Percentiles rank a stretch among this genome's conserved stretches.
Evolutionary conservation across 768 basidiomycete genomes (phyloP).

Genomic region (Lyophyllum shimeji): DNA sequence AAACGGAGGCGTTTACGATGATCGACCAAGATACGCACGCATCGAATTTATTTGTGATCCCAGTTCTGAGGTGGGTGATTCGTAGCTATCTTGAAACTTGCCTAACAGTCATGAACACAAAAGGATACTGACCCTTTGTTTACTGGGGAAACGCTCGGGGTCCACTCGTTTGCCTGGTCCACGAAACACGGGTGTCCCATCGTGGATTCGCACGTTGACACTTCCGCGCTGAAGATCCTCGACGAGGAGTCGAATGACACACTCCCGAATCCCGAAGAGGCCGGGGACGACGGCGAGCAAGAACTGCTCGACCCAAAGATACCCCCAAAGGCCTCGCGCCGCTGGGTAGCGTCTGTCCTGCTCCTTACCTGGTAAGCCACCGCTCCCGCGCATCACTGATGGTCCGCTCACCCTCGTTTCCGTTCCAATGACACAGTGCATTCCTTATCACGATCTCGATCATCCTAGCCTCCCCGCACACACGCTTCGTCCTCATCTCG

Average conservation of each 20-base stretch:
- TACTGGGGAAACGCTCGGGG: conserved; percentile 13
- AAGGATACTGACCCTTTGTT: conserved; percentile 15
- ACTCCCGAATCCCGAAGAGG: conserved; percentile 15
- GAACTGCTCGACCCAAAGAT: conserved; percentile 22
- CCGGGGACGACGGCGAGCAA: conserved; percentile 19
- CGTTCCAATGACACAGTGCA: conserved; percentile 11
- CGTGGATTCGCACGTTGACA: not conserved
- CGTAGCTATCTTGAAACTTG: not conserved
- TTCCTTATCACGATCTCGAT: conserved; percentile 14
- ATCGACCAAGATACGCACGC: not conserved
- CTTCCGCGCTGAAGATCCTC: not conserved
- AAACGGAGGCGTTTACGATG: conserved; percentile 2
- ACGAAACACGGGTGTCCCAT: conserved; percentile 29
- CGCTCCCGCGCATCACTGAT: not conserved
- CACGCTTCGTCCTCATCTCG: conserved; percentile 22
- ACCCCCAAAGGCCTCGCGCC: conserved; percentile 15
- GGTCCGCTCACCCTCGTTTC: not conserved
- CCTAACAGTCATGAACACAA: not conserved
- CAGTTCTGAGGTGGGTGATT: not conserved
- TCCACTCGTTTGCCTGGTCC: conserved; percentile 24
- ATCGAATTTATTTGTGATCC: conserved; percentile 12
- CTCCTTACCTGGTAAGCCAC: conserved; percentile 23
- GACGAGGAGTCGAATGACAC: conserved; percentile 11
- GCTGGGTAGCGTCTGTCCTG: conserved; percentile 24
- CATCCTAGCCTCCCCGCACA: conserved; percentile 23